Base-by-base conservation (phyloP, 2,329 filamentous ascomycete species). In the Pseudogymnoascus sp. region DNA sequence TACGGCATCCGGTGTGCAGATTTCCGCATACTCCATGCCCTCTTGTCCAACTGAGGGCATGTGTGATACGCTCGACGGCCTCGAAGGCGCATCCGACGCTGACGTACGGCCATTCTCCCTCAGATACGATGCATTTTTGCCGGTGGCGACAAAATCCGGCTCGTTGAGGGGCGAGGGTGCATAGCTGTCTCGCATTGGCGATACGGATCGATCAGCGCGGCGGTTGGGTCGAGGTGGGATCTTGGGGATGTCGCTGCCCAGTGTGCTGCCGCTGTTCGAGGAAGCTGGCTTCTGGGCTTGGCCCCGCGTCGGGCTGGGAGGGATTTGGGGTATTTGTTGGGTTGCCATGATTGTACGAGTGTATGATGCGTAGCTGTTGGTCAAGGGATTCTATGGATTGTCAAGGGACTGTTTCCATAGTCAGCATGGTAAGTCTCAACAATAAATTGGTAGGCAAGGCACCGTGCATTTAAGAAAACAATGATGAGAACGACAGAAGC, bases 41-140 rank as follows among this genome's bases (percentile, higher is more conserved):
- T 97, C 93, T 73, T 97, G 88, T 64, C 93, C 93, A 63, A 96
- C 82, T 0, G 89, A 89, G 14, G 93, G 93, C 73, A 97, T 83
- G 36, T 85, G 36, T 23, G 63, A 84, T 63, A 96, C 90, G 72
- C 90, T 96, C 59, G 86, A 84, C 37, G 89, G 85, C 60, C 91
- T 88, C 43, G 82, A 70, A 16, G 79, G 77, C 28, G 80, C 73
- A 66, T 81, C 75, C 7, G 70, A 46, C 34, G 62, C 64, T 77
- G 66, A 82, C 74, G 40, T 77, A 61, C 68, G 67, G 60, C 64
- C 67, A 64, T 62, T 68, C 34, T 62, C 65, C 75, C 46, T 82
- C 78, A 60, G 72, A 74, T 67, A 74, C 71, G 68, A 72, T 70
- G 69, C 66, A 25, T 66, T 59, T 69, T 65, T 65, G 28, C 69